Conservation (phyloP, 2,329 filamentous ascomycete species). For the Leptographium flavum region DNA sequence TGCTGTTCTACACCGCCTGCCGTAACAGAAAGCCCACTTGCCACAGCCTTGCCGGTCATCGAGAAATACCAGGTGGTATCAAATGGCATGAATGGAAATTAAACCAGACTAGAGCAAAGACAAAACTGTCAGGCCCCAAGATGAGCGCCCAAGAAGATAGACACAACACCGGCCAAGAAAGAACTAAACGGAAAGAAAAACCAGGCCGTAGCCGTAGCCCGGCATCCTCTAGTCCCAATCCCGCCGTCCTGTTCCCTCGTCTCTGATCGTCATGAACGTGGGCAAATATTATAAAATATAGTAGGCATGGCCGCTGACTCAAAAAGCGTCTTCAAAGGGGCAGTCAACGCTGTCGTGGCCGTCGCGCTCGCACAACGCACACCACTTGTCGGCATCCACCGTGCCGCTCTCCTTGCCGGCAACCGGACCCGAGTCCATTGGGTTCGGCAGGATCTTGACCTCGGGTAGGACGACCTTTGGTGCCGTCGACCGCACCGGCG, state of each 20-base stretch:
- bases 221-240: neutral
- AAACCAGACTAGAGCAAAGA: neutral
- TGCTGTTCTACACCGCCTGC: neutral
- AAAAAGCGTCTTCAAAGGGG: conserved; percentile 74
- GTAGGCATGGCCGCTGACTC: conserved; percentile 7
- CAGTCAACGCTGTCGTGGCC: conserved; percentile 94
- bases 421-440: conserved; percentile 51
- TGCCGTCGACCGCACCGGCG: conserved; percentile 23
- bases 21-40: no score
- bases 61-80: neutral
- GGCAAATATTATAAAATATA: neutral
- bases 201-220: neutral
- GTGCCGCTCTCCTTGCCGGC: conserved; percentile 67
- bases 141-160: neutral
- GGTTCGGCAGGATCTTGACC: conserved; percentile 40
- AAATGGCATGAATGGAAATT: neutral
- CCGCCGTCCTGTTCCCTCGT: neutral
- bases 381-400: conserved; percentile 84
- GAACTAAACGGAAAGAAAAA: neutral
- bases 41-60: neutral
- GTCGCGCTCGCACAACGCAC: conserved; percentile 87
- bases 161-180: no score
- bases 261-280: neutral
- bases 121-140: neutral
- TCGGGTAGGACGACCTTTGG: conserved; percentile 26